Conservation (phyloP, 768 basidiomycete species). For the Favolaschia claudopus region DNA sequence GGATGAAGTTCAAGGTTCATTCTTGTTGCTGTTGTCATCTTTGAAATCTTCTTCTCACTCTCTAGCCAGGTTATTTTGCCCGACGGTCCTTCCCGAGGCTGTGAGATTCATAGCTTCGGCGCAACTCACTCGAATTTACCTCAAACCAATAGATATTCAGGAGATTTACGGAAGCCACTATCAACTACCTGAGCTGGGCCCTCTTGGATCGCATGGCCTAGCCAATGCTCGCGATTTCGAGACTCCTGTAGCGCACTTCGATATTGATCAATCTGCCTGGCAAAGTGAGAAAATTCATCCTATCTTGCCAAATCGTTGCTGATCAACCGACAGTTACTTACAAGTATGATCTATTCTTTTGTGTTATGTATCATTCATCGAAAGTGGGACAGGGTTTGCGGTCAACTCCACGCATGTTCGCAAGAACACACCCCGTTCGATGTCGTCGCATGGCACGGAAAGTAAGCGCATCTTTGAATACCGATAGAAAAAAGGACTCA, state of each 20-base stretch:
- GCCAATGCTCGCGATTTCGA: conserved; percentile 73
- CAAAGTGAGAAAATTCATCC: conserved; percentile 47
- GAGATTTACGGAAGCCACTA: conserved; percentile 73
- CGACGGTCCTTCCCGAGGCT: conserved; percentile 68
- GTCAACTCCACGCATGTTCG: conserved; percentile 58
- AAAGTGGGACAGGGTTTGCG: conserved; percentile 51
- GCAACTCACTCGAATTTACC: background rate
- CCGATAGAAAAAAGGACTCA: background rate
- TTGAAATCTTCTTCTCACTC: background rate
- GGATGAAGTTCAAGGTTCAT: conserved; percentile 69
- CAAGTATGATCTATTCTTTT: conserved; percentile 44
- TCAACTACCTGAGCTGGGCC: conserved; percentile 68
- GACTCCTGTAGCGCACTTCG: conserved; percentile 68
- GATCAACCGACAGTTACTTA: conserved; percentile 47
- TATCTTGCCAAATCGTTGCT: background rate
- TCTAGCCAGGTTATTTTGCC: conserved; percentile 52
- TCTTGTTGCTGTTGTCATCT: background rate
- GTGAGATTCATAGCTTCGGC: conserved; percentile 41
- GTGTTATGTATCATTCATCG: background rate
- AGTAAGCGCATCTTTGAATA: conserved; percentile 50
- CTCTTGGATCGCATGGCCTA: conserved; percentile 71
- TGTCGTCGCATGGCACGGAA: conserved; percentile 76
- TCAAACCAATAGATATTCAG: conserved; percentile 54
- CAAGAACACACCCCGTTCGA: conserved; percentile 77
- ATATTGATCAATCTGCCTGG: conserved; percentile 69